Base-by-base conservation (phyloP, 1,139 yeast genomes). In the Geotrichum candidum region DNA sequence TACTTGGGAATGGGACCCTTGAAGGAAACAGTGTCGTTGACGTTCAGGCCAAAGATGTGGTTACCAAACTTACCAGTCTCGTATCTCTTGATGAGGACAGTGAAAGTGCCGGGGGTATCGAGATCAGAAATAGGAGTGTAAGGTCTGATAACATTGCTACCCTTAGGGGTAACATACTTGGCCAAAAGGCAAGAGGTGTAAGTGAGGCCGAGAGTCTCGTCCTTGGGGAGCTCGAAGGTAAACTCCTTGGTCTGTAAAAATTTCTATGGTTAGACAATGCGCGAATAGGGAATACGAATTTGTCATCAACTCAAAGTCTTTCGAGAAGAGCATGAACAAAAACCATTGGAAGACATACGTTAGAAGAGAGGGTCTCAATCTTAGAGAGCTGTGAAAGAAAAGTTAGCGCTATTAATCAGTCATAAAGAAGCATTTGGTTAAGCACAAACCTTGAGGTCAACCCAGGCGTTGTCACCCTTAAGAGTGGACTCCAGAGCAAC, bases 1-100 rank as follows among this genome's bases (percentile, higher is more conserved):
- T 95, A 92, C 82, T 94, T 94, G 70, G 83, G 82, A 70, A 91
- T 83, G 68, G 99, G 98, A 53, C 99, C 99, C 81, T 91, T 92
- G 82, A 95, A 89, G 13, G 96, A 80, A 65, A 95, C 82, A 58
- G 92, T 83, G 71, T 95, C 98, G 70, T 87, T 84, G 64, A 83
- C 85, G 76, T 88, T 86, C 76, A 94, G 83, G 64, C 78, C 78
- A 73, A 82, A 84, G 64, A 91, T 77, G 77, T 90, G 96, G 71
- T 80, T 79, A 60, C 95, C 84, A 85, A 92, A 87, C 78, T 89
- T 88, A 70, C 98, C 97, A 58, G 76, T 78, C 60, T 86, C 88
- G 78, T 94, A 94, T 67, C 81, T 84, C 82, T 94, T 94, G 76
- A 94, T 80, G 65, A 91, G 83, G 69, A 95, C 83, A 66, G 90